Base-by-base conservation (phyloP, 202 grass and related monocot genomes). In the Zizania palustris region DNA sequence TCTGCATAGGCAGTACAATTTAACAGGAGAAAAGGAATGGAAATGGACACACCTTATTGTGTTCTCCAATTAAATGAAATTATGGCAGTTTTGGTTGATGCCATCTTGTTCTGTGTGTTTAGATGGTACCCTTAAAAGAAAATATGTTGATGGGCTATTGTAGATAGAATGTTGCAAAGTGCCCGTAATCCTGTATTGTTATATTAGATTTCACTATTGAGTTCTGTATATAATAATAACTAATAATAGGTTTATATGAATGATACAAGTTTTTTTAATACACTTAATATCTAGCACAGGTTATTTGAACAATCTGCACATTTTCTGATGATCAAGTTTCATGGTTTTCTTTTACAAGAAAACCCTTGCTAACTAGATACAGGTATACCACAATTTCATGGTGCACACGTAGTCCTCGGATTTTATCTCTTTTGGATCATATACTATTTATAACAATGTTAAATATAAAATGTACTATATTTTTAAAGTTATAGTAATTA, bases 41-140 rank as follows among this genome's bases (percentile, higher is more conserved):
- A 77, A 57, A 9, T 69, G 44, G 20, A 49, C 14, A 7, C 5
- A 70, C 20, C 20, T 53, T 60, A 9, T 59, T 69, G 10, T 69
- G 6, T 53, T 68, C 53, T 75, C 20, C 63, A 69, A 60, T 75
- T 67, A 67, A 8, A 60, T 51, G 12, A 49, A 57, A 39, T 57
- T 67, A 57, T 35, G 7, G 16, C 66, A 28, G 16, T 67, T 74
- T 74, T 39, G 13, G 21, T 67, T 74, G 28, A 39, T 59, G 67
- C 11, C 5, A 21, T 16, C 45, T 35, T 62, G 61, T 15, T 79
- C 69, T 28, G 1, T 73, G 43, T 21, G 63, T 45, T 85, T 62
- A 71, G 19, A 48, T 54, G 50, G n/a, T 2, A 9, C 14, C 18
- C 50, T 54, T 54, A 34, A 65, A 66, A 36, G 0, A 73, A 60